phyloP scores from a whole-genome alignment of 768 basidiomycete genomes.

The Amanita rubescens region DNA sequence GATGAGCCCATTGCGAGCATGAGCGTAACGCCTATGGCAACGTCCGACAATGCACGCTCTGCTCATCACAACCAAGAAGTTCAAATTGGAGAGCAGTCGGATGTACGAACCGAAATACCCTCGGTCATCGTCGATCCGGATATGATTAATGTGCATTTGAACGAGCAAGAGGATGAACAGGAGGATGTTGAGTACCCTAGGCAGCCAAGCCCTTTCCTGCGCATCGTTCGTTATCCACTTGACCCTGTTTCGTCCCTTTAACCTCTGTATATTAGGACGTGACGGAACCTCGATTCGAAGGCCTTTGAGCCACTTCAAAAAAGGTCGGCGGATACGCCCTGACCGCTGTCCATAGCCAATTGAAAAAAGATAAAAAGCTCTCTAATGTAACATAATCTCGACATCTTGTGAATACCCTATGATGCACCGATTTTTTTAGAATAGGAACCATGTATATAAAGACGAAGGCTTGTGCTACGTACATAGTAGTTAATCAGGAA shows the following conservation, averaged over 20 bases:
- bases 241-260: background rate
- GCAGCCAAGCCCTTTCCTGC: background rate
- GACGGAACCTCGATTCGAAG: background rate
- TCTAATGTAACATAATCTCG: background rate
- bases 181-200: background rate
- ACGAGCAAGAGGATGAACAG: background rate
- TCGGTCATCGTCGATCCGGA: background rate
- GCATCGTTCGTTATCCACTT: background rate
- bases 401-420: background rate
- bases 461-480: background rate
- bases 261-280: background rate
- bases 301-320: background rate
- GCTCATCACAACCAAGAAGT: background rate
- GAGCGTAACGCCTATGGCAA: background rate
- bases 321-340: background rate
- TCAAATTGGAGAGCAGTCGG: background rate
- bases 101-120: background rate
- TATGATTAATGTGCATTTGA: background rate
- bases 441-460: background rate
- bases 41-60: background rate
- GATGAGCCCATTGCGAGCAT: background rate
- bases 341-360: background rate
- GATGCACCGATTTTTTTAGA: background rate
- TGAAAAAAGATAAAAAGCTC: background rate
- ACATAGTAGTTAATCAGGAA: background rate